Evolutionary conservation across 2,329 filamentous ascomycete species (phyloP).

Genomic region (Penicillium sp.): DNA sequence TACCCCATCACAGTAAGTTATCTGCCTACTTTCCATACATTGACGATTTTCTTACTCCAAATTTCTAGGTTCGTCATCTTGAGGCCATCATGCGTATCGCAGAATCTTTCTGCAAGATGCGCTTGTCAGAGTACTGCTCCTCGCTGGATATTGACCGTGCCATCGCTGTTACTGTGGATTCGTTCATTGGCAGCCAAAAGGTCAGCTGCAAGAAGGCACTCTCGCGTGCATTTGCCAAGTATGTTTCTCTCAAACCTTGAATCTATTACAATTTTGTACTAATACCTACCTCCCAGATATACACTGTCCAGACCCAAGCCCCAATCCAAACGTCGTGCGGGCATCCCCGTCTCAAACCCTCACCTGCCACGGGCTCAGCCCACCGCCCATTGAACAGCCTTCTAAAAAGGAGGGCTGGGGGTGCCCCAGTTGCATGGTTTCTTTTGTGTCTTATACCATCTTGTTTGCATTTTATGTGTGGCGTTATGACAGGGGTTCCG

Average conservation of each 20-base stretch:
- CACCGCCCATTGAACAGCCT: constrained; percentile 11
- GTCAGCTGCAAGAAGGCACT: constrained; percentile 96
- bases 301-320: constrained; percentile 42
- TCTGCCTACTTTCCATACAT: background rate
- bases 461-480: constrained; percentile 23
- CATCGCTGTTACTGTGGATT: constrained; percentile 94
- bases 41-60: constrained; percentile 5
- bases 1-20: constrained; percentile 91
- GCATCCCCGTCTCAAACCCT: constrained; percentile 35
- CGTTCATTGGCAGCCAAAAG: constrained; percentile 94
- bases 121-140: constrained; percentile 92
- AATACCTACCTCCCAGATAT: constrained; percentile 29
- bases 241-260: constrained; percentile 51
- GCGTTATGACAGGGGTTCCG: constrained; percentile 11
- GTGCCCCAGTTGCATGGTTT: constrained; percentile 6
- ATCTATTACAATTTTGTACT: background rate
- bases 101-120: constrained; percentile 96
- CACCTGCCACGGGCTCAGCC: constrained; percentile 22
- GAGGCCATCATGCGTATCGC: constrained; percentile 96
- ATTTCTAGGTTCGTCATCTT: constrained; percentile 78
- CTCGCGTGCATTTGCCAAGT: constrained; percentile 92
- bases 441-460: constrained; percentile 25
- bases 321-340: constrained; percentile 40
- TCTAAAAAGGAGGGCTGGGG: background rate
- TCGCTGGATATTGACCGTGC: constrained; percentile 90